These are phyloP conservation scores for Parathielavia appendiculata DNA, from an alignment of 495 filamentous ascomycete genomes.

Conservation along the genomic window DNA sequence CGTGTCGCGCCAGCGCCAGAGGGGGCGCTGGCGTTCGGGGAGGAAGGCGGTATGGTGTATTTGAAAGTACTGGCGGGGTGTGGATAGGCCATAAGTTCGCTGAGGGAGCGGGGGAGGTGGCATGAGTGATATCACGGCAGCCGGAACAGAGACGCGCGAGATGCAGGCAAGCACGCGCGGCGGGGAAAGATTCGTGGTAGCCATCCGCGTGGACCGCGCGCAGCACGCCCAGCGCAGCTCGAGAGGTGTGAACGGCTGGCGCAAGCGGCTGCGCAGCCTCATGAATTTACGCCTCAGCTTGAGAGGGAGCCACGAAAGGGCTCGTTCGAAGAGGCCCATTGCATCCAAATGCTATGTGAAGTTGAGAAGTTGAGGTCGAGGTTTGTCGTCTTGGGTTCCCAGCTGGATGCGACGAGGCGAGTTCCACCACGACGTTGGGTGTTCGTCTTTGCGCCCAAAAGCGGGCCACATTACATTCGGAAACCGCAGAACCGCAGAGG, in stretches of 20 bases:
- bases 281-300: conserved; percentile 4
- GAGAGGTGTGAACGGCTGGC: conserved; percentile 7
- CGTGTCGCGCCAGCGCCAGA: conserved; percentile 12
- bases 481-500: not conserved
- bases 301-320: conserved; percentile 5
- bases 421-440: too few relatives aligned
- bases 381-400: not conserved
- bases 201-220: conserved; percentile 1
- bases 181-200: conserved; percentile 7
- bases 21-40: not conserved
- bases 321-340: conserved; percentile 8
- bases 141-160: conserved; percentile 5
- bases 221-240: not conserved
- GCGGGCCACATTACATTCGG: too few relatives aligned
- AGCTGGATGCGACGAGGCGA: too few relatives aligned
- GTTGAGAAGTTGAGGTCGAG: conserved; percentile 8
- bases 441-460: too few relatives aligned
- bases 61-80: not conserved
- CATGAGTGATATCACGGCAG: conserved; percentile 7
- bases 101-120: not conserved
- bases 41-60: conserved; percentile 3
- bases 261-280: not conserved
- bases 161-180: conserved; percentile 9
- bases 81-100: conserved; percentile 10
- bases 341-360: not conserved